Conservation (phyloP, 495 filamentous ascomycete genomes). For the Lophiostoma macrostomum region DNA sequence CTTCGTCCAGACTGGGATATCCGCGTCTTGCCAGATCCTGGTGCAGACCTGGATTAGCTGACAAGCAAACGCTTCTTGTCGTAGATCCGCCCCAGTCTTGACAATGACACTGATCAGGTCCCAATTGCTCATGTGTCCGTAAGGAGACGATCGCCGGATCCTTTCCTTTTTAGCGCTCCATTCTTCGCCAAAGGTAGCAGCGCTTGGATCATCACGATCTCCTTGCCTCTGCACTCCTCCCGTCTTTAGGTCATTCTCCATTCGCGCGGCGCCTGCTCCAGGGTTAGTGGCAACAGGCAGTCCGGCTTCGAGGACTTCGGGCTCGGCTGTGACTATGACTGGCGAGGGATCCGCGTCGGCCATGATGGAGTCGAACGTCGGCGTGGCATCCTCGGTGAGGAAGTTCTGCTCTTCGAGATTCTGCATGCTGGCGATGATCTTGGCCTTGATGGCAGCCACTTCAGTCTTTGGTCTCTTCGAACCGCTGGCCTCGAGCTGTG, state of each 20-base stretch:
- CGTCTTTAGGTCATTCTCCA: slow-evolving; percentile 79
- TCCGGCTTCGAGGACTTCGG: slow-evolving; percentile 45
- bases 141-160: slow-evolving; percentile 69
- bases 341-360: slow-evolving; percentile 50
- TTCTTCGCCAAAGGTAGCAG: slow-evolving; percentile 74
- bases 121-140: slow-evolving; percentile 78
- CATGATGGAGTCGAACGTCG: slow-evolving; percentile 72
- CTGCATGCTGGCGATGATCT: slow-evolving; percentile 82
- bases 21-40: slow-evolving; percentile 71
- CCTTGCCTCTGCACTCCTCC: slow-evolving; percentile 71
- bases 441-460: slow-evolving; percentile 69
- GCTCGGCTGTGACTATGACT: slow-evolving; percentile 39
- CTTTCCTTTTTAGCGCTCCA: slow-evolving; percentile 74
- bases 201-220: slow-evolving; percentile 75
- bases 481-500: slow-evolving; percentile 69
- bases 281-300: slow-evolving; percentile 48
- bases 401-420: slow-evolving; percentile 78
- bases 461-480: slow-evolving; percentile 68
- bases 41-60: slow-evolving; percentile 71
- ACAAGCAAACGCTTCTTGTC: slow-evolving; percentile 76
- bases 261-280: slow-evolving; percentile 67
- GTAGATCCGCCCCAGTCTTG: slow-evolving; percentile 71
- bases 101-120: slow-evolving; percentile 76
- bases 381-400: slow-evolving; percentile 55
- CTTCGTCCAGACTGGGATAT: slow-evolving; percentile 73